These are phyloP conservation scores for Suhomyces atakaporum DNA, from an alignment of 1,139 yeast genomes.

Conservation along the genomic window DNA sequence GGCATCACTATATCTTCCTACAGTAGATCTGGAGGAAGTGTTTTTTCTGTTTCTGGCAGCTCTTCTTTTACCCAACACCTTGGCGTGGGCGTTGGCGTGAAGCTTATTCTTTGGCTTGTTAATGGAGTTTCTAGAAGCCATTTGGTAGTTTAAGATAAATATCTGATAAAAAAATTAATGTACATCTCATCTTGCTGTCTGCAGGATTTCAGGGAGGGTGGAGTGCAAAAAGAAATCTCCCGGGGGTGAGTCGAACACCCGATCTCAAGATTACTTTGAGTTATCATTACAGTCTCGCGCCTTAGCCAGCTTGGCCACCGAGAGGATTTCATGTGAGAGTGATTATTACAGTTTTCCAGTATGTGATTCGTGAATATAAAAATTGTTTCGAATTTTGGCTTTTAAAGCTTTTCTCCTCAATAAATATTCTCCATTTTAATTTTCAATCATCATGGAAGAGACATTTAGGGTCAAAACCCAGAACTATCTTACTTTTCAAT, in stretches of 20 bases:
- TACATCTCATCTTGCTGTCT: conserved; percentile 11
- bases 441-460: no score
- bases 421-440: no score
- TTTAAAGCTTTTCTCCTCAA: no score
- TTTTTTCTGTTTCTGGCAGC: conserved; percentile 52
- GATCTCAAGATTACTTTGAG: conserved; percentile 67
- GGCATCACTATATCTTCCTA: conserved; percentile 39
- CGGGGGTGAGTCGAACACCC: conserved; percentile 87
- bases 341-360: no score
- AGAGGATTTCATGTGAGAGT: conserved; percentile 43
- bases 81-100: conserved; percentile 54
- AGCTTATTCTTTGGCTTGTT: conserved; percentile 75
- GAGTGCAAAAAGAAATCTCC: conserved; percentile 49
- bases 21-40: conserved; percentile 45
- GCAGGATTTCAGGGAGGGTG: conserved; percentile 3
- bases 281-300: conserved; percentile 72
- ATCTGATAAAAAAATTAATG: conserved; percentile 9
- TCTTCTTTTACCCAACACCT: conserved; percentile 58
- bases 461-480: no score
- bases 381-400: no score
- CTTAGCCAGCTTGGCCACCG: conserved; percentile 81
- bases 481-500: no score
- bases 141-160: conserved; percentile 20
- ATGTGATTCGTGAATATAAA: no score
- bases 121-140: conserved; percentile 81